Evolutionary conservation across 176 grass and related monocot genomes (phyloP).

Genomic region (Rhynchospora tenuis): DNA sequence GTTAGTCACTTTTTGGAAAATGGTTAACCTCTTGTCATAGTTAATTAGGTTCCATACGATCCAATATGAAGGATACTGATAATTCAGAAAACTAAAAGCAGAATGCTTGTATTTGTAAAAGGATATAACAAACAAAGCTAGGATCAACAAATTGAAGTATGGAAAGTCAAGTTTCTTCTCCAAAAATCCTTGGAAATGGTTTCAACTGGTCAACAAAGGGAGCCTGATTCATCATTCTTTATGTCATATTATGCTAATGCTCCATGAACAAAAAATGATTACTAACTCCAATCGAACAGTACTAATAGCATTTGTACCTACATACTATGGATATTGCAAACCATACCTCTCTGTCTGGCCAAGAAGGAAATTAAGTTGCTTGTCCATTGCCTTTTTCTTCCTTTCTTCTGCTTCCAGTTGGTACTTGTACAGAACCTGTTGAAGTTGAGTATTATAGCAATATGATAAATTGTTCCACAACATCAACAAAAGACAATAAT

Average conservation of each 20-base stretch:
- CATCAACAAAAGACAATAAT: background rate
- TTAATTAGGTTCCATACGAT: background rate
- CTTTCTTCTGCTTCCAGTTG: conserved; percentile 88
- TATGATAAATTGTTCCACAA: background rate
- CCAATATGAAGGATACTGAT: background rate
- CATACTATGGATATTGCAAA: background rate
- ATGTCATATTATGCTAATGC: background rate
- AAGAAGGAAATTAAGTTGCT: conserved; percentile 97
- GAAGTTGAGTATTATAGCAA: background rate
- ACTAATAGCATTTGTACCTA: background rate
- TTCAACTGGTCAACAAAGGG: background rate
- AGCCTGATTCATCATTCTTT: background rate
- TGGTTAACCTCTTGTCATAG: background rate
- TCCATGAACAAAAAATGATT: background rate
- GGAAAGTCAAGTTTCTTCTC: background rate
- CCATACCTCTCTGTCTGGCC: conserved; percentile 94
- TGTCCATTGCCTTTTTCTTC: conserved; percentile 92
- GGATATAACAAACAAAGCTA: background rate
- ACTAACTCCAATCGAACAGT: background rate
- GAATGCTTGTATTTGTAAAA: background rate
- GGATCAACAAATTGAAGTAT: background rate
- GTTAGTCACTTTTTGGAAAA: background rate
- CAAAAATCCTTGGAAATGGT: background rate
- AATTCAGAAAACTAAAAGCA: background rate
- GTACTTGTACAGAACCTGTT: conserved; percentile 93